phyloP scores from a whole-genome alignment of 31 red algal genomes.

The Asparagopsis taxiformis region DNA sequence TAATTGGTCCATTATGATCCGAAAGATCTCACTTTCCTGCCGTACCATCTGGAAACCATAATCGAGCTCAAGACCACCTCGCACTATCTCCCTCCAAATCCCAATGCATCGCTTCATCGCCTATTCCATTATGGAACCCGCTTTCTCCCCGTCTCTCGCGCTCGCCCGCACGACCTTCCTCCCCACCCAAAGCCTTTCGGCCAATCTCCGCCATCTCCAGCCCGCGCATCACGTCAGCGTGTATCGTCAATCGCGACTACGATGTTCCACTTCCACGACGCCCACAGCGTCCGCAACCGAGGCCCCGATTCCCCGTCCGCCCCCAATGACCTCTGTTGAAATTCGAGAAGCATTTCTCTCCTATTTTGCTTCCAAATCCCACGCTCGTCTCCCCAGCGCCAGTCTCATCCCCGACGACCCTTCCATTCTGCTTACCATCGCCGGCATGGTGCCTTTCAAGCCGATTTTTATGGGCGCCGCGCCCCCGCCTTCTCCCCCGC shows the following conservation, averaged over 20 bases:
- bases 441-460: constrained; percentile 99
- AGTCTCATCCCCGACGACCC: constrained; percentile 89
- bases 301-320: constrained; percentile 24
- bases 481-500: constrained; percentile 31
- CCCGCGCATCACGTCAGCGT: background rate
- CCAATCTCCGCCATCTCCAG: background rate
- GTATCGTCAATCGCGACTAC: background rate
- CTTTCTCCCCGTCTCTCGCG: constrained; percentile 34
- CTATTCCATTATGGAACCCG: constrained; percentile 8
- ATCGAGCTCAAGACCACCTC: too few species aligned
- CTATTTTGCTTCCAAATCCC: constrained; percentile 62
- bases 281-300: background rate
- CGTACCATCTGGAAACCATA: too few species aligned
- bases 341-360: constrained; percentile 85
- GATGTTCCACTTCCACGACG: constrained; percentile 10
- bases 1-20: too few species aligned
- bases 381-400: constrained; percentile 59
- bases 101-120: too few species aligned
- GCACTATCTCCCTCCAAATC: too few species aligned
- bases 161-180: constrained; percentile 6
- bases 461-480: constrained; percentile 74
- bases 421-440: constrained; percentile 94
- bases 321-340: constrained; percentile 67
- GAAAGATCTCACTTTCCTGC: too few species aligned
- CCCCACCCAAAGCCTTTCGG: background rate